Percentiles rank a stretch among this genome's conserved stretches.
phyloP scores from a whole-genome alignment of 495 filamentous ascomycete species.

The Lepraria neglecta region DNA sequence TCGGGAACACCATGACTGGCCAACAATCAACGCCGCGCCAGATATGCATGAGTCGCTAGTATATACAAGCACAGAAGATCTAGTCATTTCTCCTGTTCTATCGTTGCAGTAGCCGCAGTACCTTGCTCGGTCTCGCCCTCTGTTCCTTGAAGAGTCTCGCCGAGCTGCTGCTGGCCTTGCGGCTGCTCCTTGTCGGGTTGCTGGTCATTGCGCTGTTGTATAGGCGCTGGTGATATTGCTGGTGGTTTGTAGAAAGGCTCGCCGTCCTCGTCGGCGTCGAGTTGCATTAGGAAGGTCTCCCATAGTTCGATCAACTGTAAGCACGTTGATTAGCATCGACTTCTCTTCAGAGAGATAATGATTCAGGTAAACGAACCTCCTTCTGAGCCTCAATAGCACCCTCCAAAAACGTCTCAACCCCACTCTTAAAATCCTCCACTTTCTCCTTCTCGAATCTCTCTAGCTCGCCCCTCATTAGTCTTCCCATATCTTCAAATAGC shows the following conservation, averaged over 20 bases:
- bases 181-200: constrained; percentile 7
- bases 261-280: constrained; percentile 88
- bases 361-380: constrained; percentile 57
- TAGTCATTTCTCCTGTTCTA: constrained; percentile 33
- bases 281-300: constrained; percentile 94
- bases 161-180: constrained; percentile 3
- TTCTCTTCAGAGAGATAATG: background rate
- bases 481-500: constrained; percentile 95
- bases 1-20: too few relatives aligned
- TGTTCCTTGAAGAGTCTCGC: background rate
- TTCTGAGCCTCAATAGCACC: constrained; percentile 97
- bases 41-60: background rate
- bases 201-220: constrained; percentile 23
- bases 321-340: constrained; percentile 25
- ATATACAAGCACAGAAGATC: constrained; percentile 2
- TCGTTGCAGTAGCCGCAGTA: constrained; percentile 32
- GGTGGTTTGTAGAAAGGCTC: constrained; percentile 66
- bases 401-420: constrained; percentile 94
- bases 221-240: constrained; percentile 32
- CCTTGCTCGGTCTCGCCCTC: constrained; percentile 25
- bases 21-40: background rate
- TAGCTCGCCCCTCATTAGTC: constrained; percentile 81
- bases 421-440: constrained; percentile 98
- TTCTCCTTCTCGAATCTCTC: constrained; percentile 96
- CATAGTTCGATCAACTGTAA: constrained; percentile 92